Percentiles rank a stretch among this genome's conserved stretches.
These are phyloP conservation scores for Jackrogersella multiformis DNA, from an alignment of 495 filamentous ascomycete genomes.

Conservation along the genomic window DNA sequence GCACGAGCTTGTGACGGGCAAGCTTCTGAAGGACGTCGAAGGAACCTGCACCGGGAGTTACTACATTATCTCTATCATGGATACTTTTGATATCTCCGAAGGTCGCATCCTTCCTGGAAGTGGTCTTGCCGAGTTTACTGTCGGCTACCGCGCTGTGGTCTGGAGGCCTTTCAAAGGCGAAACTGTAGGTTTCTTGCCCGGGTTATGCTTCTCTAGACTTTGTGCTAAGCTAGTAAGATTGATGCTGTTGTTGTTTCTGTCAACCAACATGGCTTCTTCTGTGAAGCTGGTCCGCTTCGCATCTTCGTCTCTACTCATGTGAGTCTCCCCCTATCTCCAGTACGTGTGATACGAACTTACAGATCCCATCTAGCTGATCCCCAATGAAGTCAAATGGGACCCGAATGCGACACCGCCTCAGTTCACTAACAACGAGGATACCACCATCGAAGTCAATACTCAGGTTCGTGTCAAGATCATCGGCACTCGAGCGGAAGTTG, in stretches of 20 bases:
- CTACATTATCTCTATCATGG: constrained; percentile 96
- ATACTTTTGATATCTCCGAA: constrained; percentile 89
- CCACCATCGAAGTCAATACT: constrained; percentile 91
- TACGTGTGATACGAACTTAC: constrained; percentile 22
- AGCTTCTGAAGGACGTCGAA: constrained; percentile 90
- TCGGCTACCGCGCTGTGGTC: constrained; percentile 93
- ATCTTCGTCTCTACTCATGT: constrained; percentile 91
- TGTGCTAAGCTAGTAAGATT: constrained; percentile 64
- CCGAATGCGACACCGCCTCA: constrained; percentile 87
- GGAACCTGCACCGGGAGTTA: constrained; percentile 91
- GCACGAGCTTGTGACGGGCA: constrained; percentile 83
- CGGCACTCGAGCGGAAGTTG: constrained; percentile 89
- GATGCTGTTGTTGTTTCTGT: constrained; percentile 92
- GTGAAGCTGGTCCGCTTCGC: constrained; percentile 83
- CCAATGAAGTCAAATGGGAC: constrained; percentile 90
- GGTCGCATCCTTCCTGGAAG: constrained; percentile 90
- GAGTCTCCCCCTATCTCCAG: constrained; percentile 48
- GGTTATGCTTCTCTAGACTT: constrained; percentile 9
- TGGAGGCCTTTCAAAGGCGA: constrained; percentile 98
- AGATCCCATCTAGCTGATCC: constrained; percentile 75
- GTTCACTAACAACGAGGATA: constrained; percentile 86
- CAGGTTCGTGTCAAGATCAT: constrained; percentile 93
- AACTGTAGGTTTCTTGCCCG: constrained; percentile 69
- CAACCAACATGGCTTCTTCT: constrained; percentile 92
- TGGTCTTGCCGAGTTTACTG: constrained; percentile 91